Base-by-base conservation (phyloP, 805 yeast species). In the Sporopachydermia quercuum region DNA sequence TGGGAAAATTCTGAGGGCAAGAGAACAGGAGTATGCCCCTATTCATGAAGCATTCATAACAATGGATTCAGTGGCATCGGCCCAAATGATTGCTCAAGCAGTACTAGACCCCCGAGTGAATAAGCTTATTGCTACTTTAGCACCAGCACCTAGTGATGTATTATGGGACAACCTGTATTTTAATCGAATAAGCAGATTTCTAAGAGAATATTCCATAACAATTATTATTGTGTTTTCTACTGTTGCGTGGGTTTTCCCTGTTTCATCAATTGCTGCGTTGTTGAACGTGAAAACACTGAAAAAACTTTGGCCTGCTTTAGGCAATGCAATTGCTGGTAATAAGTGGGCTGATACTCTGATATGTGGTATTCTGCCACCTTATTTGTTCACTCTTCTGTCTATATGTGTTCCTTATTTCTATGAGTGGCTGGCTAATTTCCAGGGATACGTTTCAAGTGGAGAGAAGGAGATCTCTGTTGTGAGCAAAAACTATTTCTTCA, bases 21-120 rank as follows among this genome's bases (percentile, higher is more conserved):
- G 55, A 39, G 19, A 36, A 5, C 61, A 55, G 30, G 11, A 8
- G 30, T n/a, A 8, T n/a, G 11, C 30, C 11, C 30, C 30, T n/a
- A n/a, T 23, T n/a, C 30, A 8, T 8, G 30, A 23, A 23, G 27
- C 17, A 3, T 89, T 89, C 57, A 75, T 89, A 5, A 91, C 97
- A 0, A 82, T 89, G 95, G 89, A 83, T 47, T 73, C 91, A 1
- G 96, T 86, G 3, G 94, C 96, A 0, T 78, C 86, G 47, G 96
- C 97, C 2, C 98, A 89, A 56, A 79, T 86, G 83, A 78, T 89
- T 18, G 96, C 96, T 0, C 98, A 91, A 56, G 91, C 96, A 0
- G 87, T 89, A 0, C 57, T 91, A 42, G 96, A 87, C 53, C 96
- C 96, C 0, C 71, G 82, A 42, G 85, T 91, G 4, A 78, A 82